Base-by-base conservation (phyloP, 768 basidiomycete species). In the Tylopilus subfusipes region DNA sequence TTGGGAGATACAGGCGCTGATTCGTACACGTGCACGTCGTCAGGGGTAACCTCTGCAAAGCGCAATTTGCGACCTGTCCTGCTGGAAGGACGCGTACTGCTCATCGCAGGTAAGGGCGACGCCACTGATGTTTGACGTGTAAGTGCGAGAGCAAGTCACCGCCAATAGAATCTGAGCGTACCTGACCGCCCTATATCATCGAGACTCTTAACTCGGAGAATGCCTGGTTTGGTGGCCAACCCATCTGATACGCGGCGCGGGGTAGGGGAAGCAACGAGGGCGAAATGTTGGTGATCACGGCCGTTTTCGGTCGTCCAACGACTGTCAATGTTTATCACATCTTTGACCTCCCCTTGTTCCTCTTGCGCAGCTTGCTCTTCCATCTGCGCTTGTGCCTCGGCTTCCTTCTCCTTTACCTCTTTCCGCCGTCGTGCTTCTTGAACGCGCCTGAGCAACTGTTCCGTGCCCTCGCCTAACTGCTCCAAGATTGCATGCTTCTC, bases 21-120 rank as follows among this genome's bases (percentile, higher is more conserved):
- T 61, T 90, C 87, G 63, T 93, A 93, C 1, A 93, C 85, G 68
- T 90, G 78, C 2, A 93, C 82, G 63, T 92, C 87, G n/a, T 80
- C 71, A 0, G 88, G 82, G 2, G 78, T 81, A 16, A 90, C 74
- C 36, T 91, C 84, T 30, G 89, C 87, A 62, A 93, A 93, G 18
- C 90, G 83, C 29, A 92, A 70, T 58, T 72, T 82, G 14, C 85
- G 73, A 46, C 74, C 63, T 1, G 78, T 57, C 70, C 82, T 48
- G 67, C 82, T 77, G 68, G 84, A 79, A 14, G 87, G 85, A 13
- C 86, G 82, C 14, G 82, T 82, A 52, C 70, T 77, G 52, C 75
- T 72, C 8, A 76, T 73, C 12, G 78, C 77, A 34, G 82, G 63
- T 27, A 66, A 77, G 6, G 83, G 68, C 10, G 62, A 76, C 21